Evolutionary conservation across 257 asterid genomes (phyloP).

Genomic region (Jacaranda copaia): DNA sequence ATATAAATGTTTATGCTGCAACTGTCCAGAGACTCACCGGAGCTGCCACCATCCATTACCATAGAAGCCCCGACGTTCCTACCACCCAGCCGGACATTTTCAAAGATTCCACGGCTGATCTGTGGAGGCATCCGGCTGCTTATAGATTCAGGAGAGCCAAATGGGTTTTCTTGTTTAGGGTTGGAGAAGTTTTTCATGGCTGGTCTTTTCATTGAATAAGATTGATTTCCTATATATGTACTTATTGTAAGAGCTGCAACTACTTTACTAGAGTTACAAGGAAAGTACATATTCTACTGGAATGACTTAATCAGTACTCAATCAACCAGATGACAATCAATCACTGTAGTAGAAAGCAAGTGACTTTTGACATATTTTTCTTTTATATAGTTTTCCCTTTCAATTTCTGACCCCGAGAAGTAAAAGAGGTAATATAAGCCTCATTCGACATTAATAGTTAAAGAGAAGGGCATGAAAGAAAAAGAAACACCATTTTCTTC

Average conservation of each 20-base stretch:
- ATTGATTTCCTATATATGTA: constrained; percentile 16
- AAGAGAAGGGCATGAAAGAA: not conserved
- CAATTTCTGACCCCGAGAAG: not conserved
- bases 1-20: constrained; percentile 77
- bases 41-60: constrained; percentile 35
- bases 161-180: constrained; percentile 35
- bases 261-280: constrained; percentile 52
- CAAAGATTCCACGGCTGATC: constrained; percentile 39
- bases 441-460: not conserved
- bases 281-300: constrained; percentile 64
- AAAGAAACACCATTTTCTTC: constrained; percentile 7
- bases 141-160: not conserved
- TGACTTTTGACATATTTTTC: not conserved
- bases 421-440: no score
- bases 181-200: constrained; percentile 49
- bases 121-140: constrained; percentile 17
- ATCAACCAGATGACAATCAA: constrained; percentile 9
- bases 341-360: not conserved
- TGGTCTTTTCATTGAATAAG: constrained; percentile 14
- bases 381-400: not conserved
- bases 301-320: constrained; percentile 70
- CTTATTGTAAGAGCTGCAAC: not conserved
- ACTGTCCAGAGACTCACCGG: constrained; percentile 52
- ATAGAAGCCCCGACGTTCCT: constrained; percentile 53
- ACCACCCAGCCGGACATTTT: constrained; percentile 50